Conservation (phyloP, 108 stramenopile species). For the Fragilaria crotonensis region DNA sequence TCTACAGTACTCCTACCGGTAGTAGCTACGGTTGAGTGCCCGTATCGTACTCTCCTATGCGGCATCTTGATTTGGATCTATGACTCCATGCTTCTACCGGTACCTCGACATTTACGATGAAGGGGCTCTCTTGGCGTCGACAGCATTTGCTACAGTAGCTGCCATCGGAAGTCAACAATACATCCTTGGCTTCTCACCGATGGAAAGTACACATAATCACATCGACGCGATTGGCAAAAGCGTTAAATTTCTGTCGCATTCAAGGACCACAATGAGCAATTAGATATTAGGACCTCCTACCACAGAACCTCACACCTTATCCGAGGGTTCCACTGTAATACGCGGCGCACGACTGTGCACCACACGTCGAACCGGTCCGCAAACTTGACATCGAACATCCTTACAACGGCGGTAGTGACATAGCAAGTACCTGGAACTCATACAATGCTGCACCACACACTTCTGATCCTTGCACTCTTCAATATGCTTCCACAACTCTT, state of each 20-base stretch:
- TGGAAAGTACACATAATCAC: too few relatives aligned
- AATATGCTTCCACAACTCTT: conserved; percentile 98
- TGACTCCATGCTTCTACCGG: conserved; percentile 8
- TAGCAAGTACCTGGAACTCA: conserved; percentile 95
- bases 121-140: conserved; percentile 7
- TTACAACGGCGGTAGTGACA: conserved; percentile 98
- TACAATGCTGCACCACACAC: conserved; percentile 95
- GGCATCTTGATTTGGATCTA: too few relatives aligned
- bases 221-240: too few relatives aligned
- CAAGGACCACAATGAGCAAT: too few relatives aligned
- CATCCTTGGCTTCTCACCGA: too few relatives aligned
- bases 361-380: too few relatives aligned
- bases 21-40: conserved; percentile 5
- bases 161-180: too few relatives aligned
- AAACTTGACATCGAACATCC: too few relatives aligned
- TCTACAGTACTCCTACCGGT: conserved; percentile 10
- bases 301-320: too few relatives aligned
- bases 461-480: conserved; percentile 96
- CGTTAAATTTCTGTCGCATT: too few relatives aligned
- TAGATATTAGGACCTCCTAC: too few relatives aligned
- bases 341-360: conserved; percentile 98
- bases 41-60: too few relatives aligned
- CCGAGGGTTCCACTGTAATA: conserved; percentile 93
- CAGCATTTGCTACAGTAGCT: conserved; percentile 32
- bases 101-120: conserved; percentile 9